These are phyloP conservation scores for Maudiozyma saulgeensis DNA, from an alignment of 805 yeast species.

Conservation along the genomic window DNA sequence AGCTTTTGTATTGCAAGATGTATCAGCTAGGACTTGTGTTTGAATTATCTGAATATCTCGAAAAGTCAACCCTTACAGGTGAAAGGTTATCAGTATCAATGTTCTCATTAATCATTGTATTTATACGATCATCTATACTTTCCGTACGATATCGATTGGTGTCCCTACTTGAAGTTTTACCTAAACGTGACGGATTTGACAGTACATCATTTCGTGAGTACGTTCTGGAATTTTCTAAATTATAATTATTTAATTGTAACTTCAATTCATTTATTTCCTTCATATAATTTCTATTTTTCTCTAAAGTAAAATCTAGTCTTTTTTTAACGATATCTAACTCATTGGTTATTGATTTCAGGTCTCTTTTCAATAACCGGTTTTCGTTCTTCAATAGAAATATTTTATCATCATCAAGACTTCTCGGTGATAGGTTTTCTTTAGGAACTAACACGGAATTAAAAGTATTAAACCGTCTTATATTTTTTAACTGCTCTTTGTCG, in stretches of 20 bases:
- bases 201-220: neutral
- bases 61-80: conserved; percentile 25
- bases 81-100: conserved; percentile 10
- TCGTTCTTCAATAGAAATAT: conserved; percentile 4
- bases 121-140: too few species aligned
- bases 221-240: neutral
- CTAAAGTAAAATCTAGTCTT: conserved; percentile 1
- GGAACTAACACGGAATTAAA: neutral
- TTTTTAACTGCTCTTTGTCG: conserved; percentile 20
- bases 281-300: conserved; percentile 2
- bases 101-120: neutral
- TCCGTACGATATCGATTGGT: neutral
- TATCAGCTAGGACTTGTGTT: neutral
- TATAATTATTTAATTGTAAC: conserved; percentile 8
- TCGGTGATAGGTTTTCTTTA: neutral
- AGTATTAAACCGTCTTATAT: conserved; percentile 11
- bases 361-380: conserved; percentile 3
- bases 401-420: conserved; percentile 3
- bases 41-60: conserved; percentile 14
- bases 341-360: neutral
- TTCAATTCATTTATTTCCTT: conserved; percentile 12
- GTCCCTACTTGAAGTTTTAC: neutral
- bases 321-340: neutral
- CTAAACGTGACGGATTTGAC: neutral
- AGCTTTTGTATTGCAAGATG: too few species aligned